Base-by-base conservation (phyloP, 352 stramenopile genomes). In the Phytopythium ostracodes region DNA sequence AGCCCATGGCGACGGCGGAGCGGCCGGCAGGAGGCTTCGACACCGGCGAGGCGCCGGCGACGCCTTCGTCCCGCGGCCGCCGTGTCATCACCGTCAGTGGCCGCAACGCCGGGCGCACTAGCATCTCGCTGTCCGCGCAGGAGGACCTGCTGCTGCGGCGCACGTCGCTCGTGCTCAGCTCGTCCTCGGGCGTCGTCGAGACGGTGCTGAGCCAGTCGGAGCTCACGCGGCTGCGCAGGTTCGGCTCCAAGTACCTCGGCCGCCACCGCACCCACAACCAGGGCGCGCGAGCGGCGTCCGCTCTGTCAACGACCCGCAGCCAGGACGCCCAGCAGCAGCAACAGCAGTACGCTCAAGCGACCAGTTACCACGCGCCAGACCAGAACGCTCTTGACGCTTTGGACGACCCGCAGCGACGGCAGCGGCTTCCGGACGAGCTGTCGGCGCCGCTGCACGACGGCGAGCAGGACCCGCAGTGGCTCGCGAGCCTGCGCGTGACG, bases 81-180 rank as follows among this genome's bases (percentile, higher is more conserved):
- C 29, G 52, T 4, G 20, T 46, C 52, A 58, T 58, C 52, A 46
- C 52, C 44, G 20, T 51, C 44, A 5, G 7, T 7, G 25, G 38
- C 38, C 18, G 22, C 35, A 12, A 24, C 10, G 8, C 25, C 12
- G 24, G 4, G 3, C 38, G 51, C 3, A 20, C 38, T 27, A 60
- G 55, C 38, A 11, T 51, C 29, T 38, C 42, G 14, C 60, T 89
- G 2, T 86, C 76, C 0, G 22, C 72, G 17, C 68, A 71, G n/a
- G 79, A 88, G 35, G 62, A 73, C 8, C 62, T 70, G 42, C 53
- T 79, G 33, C 65, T 89, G 42, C 70, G 72, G 15, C 79, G 76
- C 31, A 79, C 78, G 29, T 91, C 81, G 29, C 61, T 76, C 44
- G 66, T 91, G 24, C 64, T 91, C 38, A 60, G 55, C 4, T 70